Evolutionary conservation across 2,329 filamentous ascomycete genomes (phyloP).

Genomic region (Pestalotiopsis sp.): DNA sequence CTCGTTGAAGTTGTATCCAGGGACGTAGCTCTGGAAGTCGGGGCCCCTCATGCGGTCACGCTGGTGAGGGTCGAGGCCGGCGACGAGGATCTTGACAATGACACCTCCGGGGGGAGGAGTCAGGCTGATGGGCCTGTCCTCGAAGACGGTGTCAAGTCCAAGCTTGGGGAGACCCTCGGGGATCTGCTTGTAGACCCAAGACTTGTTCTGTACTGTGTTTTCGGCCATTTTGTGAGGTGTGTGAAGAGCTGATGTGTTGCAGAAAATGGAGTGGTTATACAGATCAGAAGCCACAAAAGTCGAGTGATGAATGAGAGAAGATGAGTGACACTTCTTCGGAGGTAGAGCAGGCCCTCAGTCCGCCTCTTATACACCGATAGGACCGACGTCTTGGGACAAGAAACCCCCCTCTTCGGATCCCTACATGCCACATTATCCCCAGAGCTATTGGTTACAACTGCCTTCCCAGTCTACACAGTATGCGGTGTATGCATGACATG

Average conservation of each 20-base stretch:
- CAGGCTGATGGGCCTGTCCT: constrained; percentile 10
- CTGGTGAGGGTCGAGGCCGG: constrained; percentile 9
- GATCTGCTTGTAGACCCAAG: constrained; percentile 12
- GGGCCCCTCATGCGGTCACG: constrained; percentile 10
- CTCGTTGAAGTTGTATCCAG: constrained; percentile 5
- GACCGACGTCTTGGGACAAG: background rate
- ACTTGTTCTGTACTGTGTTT: constrained; percentile 1
- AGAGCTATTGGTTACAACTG: background rate
- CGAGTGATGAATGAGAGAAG: background rate
- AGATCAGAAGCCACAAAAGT: background rate
- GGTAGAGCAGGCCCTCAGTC: background rate
- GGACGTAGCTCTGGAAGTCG: constrained; percentile 9
- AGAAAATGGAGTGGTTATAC: background rate
- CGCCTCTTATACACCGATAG: background rate
- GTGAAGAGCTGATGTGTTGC: background rate
- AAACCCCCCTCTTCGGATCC: background rate
- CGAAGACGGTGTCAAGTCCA: constrained; percentile 1
- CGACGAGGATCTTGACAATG: background rate
- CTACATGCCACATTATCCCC: background rate
- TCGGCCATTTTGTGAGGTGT: background rate
- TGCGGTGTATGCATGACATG: background rate
- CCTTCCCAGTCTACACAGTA: background rate
- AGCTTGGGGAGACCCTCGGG: constrained; percentile 9
- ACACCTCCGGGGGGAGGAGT: constrained; percentile 6
- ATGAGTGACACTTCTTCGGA: background rate